Evolutionary conservation across 441 rosid species (phyloP), one percentile per base, ranked within the genome.

Genomic region (Bruguiera hainesii): DNA sequence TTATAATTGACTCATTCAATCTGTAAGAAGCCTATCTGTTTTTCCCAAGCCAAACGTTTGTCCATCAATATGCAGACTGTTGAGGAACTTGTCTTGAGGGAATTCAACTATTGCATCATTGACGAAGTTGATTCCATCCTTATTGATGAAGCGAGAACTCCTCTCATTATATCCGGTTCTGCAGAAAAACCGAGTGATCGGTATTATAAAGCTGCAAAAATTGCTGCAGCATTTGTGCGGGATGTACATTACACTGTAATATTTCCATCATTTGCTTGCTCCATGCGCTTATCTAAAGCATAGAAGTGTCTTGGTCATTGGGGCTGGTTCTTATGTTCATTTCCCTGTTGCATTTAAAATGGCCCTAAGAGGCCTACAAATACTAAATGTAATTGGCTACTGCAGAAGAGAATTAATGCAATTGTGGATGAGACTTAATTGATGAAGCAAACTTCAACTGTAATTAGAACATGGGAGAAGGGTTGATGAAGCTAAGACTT

Each of bases 81-180:
- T 65, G 98, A 89, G 69, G 98, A 91, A 83, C 98, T 94, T 55
- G 98, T 91, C 78, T 67, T 94, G 77, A 88, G 98, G 82, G 84
- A 81, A 68, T 94, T 94, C 81, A 90, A 87, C 79, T 94, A 82
- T 79, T 91, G 95, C 81, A 74, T 94, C 33, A 94, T 91, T 69
- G 98, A 94, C 65, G 98, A 94, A 87, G 97, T 94, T 67, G 98
- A 94, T 80, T 94, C 98, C 73, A 94, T 94, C 80, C 97, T 94
- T 69, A 88, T 89, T 76, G 97, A 94, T 82, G 98, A 94, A 82
- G 98, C 98, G 81, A 88, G 98, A 75, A 94, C 98, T 67, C 98
- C 98, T 63, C 92, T 94, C 49, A 91, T 91, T 76, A 91, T 89
- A 76, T 91, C 97, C 59, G 97, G 98, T 58, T 86, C 90, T 61